Evolutionary conservation across 345 rosid genomes (phyloP).

Genomic region (Gossypium longicalyx): DNA sequence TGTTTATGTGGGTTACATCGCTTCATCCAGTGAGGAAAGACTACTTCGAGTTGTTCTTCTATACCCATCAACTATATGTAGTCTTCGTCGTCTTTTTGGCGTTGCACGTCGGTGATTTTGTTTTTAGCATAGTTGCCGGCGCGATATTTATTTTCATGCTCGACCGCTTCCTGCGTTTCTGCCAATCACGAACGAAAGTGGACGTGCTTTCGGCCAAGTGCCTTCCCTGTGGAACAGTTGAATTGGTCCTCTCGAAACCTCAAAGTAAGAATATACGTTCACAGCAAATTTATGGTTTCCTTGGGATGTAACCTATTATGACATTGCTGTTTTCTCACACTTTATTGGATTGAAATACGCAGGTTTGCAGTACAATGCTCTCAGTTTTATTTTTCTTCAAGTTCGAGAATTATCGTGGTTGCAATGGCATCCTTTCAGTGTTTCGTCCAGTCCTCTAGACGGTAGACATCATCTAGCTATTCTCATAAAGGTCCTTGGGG

Average conservation of each 20-base stretch:
- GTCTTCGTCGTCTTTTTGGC: neutral
- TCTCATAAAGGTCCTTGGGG: constrained; percentile 80
- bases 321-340: neutral
- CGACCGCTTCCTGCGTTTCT: constrained; percentile 86
- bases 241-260: constrained; percentile 71
- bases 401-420: constrained; percentile 80
- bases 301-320: neutral
- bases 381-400: constrained; percentile 85
- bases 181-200: constrained; percentile 72
- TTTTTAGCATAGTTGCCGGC: constrained; percentile 71
- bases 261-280: constrained; percentile 34
- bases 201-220: constrained; percentile 65
- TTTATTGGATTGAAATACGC: neutral
- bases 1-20: constrained; percentile 63
- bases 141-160: constrained; percentile 75
- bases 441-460: constrained; percentile 85
- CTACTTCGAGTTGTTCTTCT: constrained; percentile 84
- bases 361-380: constrained; percentile 78
- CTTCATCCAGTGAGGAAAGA: constrained; percentile 45
- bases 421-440: constrained; percentile 98
- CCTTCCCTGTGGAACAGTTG: constrained; percentile 78
- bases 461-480: constrained; percentile 59
- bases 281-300: neutral
- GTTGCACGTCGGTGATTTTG: constrained; percentile 38
- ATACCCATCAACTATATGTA: constrained; percentile 20